Conservation (phyloP, 805 yeast genomes). For the Suhomyces prunicola region DNA sequence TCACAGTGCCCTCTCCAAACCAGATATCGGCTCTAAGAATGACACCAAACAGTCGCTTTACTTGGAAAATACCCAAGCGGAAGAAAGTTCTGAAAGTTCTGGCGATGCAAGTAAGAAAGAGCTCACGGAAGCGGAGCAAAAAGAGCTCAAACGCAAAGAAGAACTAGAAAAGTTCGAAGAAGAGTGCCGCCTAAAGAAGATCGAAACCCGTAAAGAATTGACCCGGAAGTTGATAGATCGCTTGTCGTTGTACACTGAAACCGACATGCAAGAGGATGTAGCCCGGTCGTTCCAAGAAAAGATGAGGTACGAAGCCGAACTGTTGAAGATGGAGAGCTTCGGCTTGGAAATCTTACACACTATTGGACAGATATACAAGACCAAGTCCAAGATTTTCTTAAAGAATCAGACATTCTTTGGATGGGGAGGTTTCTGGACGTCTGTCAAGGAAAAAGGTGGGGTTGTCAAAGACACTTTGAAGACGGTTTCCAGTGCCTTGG, state of each 20-base stretch:
- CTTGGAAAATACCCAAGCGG: slow-evolving; percentile 9
- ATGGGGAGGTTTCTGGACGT: slow-evolving; percentile 65
- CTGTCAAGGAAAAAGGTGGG: slow-evolving; percentile 70
- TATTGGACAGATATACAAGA: slow-evolving; percentile 64
- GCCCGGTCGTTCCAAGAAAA: slow-evolving; percentile 54
- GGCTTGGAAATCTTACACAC: slow-evolving; percentile 80
- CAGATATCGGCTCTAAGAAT: background rate
- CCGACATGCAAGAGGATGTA: slow-evolving; percentile 44
- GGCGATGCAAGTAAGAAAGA: slow-evolving; percentile 18
- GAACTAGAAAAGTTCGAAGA: slow-evolving; percentile 69
- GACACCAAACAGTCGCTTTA: slow-evolving; percentile 7
- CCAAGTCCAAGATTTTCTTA: slow-evolving; percentile 61
- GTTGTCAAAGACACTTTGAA: slow-evolving; percentile 69
- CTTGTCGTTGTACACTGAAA: slow-evolving; percentile 42
- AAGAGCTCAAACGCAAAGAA: slow-evolving; percentile 43
- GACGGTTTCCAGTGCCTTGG: slow-evolving; percentile 69
- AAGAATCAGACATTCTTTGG: slow-evolving; percentile 64
- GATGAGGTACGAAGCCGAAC: slow-evolving; percentile 77
- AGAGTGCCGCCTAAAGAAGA: slow-evolving; percentile 65
- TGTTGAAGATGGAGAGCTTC: slow-evolving; percentile 76
- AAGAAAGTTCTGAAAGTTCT: background rate
- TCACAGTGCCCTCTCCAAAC: background rate
- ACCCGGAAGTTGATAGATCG: slow-evolving; percentile 51
- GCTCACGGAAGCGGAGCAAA: slow-evolving; percentile 37
- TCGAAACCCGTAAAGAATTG: slow-evolving; percentile 61